Conservation (phyloP, 1,284 basidiomycete species). For the Leccinum subrobustum region DNA sequence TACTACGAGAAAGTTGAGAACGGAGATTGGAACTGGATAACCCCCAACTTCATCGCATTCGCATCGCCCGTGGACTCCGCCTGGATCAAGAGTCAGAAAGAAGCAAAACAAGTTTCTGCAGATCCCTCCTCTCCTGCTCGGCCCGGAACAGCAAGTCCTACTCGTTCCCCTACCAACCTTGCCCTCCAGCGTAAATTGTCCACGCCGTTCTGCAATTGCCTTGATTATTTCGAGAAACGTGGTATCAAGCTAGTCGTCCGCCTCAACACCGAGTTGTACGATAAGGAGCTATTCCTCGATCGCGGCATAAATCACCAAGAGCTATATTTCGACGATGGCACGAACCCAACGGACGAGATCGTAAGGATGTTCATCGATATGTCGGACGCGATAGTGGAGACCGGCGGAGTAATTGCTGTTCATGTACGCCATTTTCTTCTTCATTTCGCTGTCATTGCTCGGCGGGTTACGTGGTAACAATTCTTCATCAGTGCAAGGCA, state of each 20-base stretch:
- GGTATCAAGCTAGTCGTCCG: slow-evolving; percentile 92
- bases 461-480: slow-evolving; percentile 20
- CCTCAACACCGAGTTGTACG: slow-evolving; percentile 94
- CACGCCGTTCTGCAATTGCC: slow-evolving; percentile 81
- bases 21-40: slow-evolving; percentile 98
- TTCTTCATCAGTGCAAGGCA: slow-evolving; percentile 76
- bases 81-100: slow-evolving; percentile 73
- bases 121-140: slow-evolving; percentile 36
- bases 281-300: slow-evolving; percentile 81
- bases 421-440: slow-evolving; percentile 58
- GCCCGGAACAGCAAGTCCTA: slow-evolving; percentile 23
- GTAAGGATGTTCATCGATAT: slow-evolving; percentile 87
- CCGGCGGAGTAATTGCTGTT: slow-evolving; percentile 83
- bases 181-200: slow-evolving; percentile 76
- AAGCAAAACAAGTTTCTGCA: slow-evolving; percentile 56
- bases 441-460: slow-evolving; percentile 15
- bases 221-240: slow-evolving; percentile 88
- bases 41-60: slow-evolving; percentile 92
- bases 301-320: slow-evolving; percentile 89
- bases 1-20: slow-evolving; percentile 94
- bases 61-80: slow-evolving; percentile 86
- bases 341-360: slow-evolving; percentile 94
- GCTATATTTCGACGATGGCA: slow-evolving; percentile 98
- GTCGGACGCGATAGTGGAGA: slow-evolving; percentile 75
- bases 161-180: slow-evolving; percentile 39